These are phyloP conservation scores for Cicer pinnatifidum DNA, from an alignment of 306 rosid species.

Conservation along the genomic window DNA sequence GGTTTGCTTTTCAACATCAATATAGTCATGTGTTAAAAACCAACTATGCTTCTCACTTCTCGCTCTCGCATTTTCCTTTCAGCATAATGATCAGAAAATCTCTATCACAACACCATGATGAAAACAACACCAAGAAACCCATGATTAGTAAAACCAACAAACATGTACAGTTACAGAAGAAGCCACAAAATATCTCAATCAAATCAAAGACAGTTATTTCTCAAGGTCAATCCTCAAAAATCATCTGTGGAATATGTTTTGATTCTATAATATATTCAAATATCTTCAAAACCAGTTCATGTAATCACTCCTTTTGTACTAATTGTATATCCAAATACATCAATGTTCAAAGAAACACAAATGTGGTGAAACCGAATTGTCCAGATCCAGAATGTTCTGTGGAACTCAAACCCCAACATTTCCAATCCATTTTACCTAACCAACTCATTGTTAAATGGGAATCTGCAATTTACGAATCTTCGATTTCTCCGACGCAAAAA, in stretches of 20 bases:
- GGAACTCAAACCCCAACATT: slow-evolving; percentile 4
- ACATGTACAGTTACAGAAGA: no score
- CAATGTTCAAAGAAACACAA: not conserved
- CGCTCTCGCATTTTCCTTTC: no score
- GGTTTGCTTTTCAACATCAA: no score
- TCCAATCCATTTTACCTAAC: slow-evolving; percentile 21
- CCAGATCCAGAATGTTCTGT: slow-evolving; percentile 24
- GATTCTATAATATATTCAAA: not conserved
- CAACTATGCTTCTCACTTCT: no score
- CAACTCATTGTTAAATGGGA: slow-evolving; percentile 14
- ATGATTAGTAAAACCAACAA: no score
- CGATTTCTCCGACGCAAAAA: not conserved
- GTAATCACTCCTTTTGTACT: slow-evolving; percentile 35
- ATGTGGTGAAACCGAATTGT: slow-evolving; percentile 18
- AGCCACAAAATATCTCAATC: no score
- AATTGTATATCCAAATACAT: slow-evolving; percentile 32
- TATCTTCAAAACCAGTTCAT: not conserved
- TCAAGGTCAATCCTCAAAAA: slow-evolving; percentile 1
- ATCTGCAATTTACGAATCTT: not conserved
- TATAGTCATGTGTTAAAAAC: no score
- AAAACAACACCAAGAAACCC: no score
- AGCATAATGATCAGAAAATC: no score
- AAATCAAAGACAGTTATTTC: not conserved
- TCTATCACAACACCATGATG: no score
- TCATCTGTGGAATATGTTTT: slow-evolving; percentile 12